phyloP scores from a whole-genome alignment of 805 yeast genomes.

The Kodamaea neixiangensis region DNA sequence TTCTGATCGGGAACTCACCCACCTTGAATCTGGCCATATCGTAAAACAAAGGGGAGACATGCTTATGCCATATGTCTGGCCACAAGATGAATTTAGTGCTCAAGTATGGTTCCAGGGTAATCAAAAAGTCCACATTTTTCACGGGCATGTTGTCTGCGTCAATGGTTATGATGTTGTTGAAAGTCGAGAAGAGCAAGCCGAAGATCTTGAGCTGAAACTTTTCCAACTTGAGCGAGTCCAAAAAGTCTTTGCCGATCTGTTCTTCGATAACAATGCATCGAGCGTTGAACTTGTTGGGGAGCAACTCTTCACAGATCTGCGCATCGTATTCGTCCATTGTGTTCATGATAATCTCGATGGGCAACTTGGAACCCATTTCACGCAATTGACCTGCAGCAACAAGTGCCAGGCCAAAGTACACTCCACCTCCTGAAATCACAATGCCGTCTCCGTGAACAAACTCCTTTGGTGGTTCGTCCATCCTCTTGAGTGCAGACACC shows the following conservation, averaged over 20 bases:
- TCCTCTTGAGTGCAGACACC: constrained; percentile 25
- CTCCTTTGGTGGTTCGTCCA: constrained; percentile 27
- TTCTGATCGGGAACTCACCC: constrained; percentile 29
- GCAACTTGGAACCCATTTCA: constrained; percentile 33
- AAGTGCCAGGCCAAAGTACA: constrained; percentile 29
- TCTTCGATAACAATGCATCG: constrained; percentile 29
- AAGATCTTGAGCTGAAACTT: constrained; percentile 33
- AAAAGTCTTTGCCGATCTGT: constrained; percentile 24
- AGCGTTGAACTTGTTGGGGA: constrained; percentile 25
- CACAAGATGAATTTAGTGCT: constrained; percentile 32
- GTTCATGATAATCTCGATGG: constrained; percentile 36
- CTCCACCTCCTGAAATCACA: constrained; percentile 33
- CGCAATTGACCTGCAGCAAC: constrained; percentile 32
- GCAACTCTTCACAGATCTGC: constrained; percentile 29
- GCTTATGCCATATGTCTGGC: constrained; percentile 40
- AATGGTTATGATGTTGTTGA: constrained; percentile 32
- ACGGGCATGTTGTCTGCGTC: constrained; percentile 39
- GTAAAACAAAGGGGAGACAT: constrained; percentile 34
- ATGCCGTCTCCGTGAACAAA: constrained; percentile 36
- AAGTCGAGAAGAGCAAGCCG: constrained; percentile 35
- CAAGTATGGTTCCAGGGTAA: constrained; percentile 26
- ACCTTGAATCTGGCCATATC: constrained; percentile 30
- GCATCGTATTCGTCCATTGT: constrained; percentile 23
- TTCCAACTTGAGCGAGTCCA: constrained; percentile 17
- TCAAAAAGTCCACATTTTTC: constrained; percentile 29